Evolutionary conservation across 345 rosid genomes (phyloP).

Genomic region (Gossypium sturtianum): DNA sequence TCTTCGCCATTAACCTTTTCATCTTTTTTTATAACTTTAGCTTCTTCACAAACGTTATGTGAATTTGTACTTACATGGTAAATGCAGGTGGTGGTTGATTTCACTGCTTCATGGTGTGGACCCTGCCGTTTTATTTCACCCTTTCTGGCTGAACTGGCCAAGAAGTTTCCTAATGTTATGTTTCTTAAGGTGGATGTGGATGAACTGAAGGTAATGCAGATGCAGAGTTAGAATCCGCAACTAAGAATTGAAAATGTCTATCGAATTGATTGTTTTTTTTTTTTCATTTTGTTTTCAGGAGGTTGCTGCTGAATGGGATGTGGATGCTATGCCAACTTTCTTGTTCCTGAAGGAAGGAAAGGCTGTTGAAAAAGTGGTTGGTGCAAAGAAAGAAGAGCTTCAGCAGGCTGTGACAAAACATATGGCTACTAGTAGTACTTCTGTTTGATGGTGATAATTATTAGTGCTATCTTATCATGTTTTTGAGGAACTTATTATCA

Average conservation of each 20-base stretch:
- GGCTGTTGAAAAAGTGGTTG: slow-evolving; percentile 65
- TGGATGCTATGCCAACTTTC: slow-evolving; percentile 80
- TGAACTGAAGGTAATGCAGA: slow-evolving; percentile 49
- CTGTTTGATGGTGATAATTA: slow-evolving; percentile 22
- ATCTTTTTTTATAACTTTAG: neutral
- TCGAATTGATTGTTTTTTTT: neutral
- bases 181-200: slow-evolving; percentile 78
- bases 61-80: neutral
- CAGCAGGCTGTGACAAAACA: slow-evolving; percentile 57
- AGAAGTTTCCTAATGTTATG: slow-evolving; percentile 42
- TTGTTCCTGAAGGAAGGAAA: slow-evolving; percentile 68
- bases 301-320: slow-evolving; percentile 62
- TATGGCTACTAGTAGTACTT: slow-evolving; percentile 21
- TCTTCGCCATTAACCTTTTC: neutral
- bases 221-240: neutral
- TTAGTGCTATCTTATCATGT: neutral
- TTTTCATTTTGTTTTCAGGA: slow-evolving; percentile 32
- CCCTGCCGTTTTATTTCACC: slow-evolving; percentile 75
- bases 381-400: slow-evolving; percentile 73
- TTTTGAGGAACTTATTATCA: slow-evolving; percentile 7
- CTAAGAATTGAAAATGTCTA: neutral
- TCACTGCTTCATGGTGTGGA: slow-evolving; percentile 83
- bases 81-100: slow-evolving; percentile 65
- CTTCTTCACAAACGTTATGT: neutral
- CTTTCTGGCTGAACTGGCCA: slow-evolving; percentile 63